Percentiles rank a stretch among this genome's conserved stretches.
Evolutionary conservation across 345 rosid species (phyloP).

Genomic region (Hibiscus trionum): DNA sequence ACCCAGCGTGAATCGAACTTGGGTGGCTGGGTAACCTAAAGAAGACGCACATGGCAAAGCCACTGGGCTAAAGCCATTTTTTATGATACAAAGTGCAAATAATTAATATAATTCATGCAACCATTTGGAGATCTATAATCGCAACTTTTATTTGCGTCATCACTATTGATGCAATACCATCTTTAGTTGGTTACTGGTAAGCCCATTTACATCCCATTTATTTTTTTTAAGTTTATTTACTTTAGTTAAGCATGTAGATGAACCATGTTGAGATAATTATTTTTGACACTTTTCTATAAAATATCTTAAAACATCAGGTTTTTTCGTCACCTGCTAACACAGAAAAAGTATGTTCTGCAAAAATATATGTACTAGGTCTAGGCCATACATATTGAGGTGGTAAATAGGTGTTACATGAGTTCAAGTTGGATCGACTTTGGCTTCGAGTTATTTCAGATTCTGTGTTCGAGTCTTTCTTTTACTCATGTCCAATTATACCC

Average conservation of each 20-base stretch:
- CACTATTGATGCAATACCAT: conserved; percentile 62
- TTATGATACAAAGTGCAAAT: no score
- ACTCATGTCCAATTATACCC: no score
- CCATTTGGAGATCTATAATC: conserved; percentile 88
- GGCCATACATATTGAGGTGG: not conserved
- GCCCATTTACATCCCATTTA: conserved; percentile 1
- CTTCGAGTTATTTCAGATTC: not conserved
- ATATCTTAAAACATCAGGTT: no score
- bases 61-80: no score
- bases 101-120: conserved; percentile 75
- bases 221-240: no score
- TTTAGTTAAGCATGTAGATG: not conserved
- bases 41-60: no score
- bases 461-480: no score
- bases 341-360: not conserved
- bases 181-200: conserved; percentile 85
- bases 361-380: not conserved
- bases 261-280: not conserved
- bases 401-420: not conserved
- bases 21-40: no score
- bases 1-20: no score
- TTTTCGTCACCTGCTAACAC: not conserved
- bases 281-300: not conserved
- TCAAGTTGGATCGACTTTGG: not conserved
- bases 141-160: conserved; percentile 78